Base-by-base conservation (phyloP, 805 yeast genomes). In the Tetrapisispora fleetii region DNA sequence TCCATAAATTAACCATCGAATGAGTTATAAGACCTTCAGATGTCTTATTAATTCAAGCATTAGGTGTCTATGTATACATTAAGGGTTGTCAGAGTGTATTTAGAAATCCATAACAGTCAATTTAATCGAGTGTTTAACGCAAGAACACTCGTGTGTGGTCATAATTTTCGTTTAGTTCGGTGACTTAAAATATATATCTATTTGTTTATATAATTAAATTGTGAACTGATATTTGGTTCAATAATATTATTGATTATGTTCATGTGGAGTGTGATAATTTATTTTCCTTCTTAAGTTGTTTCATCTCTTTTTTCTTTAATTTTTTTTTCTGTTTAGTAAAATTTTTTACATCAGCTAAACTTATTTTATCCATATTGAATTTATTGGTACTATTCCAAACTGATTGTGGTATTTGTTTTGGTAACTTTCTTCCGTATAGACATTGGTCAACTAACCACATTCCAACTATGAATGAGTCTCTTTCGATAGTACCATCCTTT, bases 361-460 rank as follows among this genome's bases (percentile, higher is more conserved):
- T 52, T 13, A 48, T 11, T 13, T 19, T 22, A 39, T 40, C 45
- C 38, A 56, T 54, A 38, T 42, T 52, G 44, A 52, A 58, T 38
- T 52, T 54, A 41, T 60, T 63, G 32, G 85, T 83, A 62, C 93
- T 84, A 40, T 76, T 75, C 97, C 97, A 93, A 1, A 89, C 81
- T 30, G 73, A 76, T 9, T 76, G 77, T 36, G 76, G 79, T 7
- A 91, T 77, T 42, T 67, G 67, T 52, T 77, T 74, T 0, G 98
- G 97, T 45, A 93, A 69, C 63, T 91, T 91, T 39, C 95, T 73
- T 0, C 99, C 99, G 61, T 90, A 91, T 14, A 91, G 71, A 60
- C 96, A 86, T 65, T 91, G 98, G 63, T 91, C 99, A 3, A 91
- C 90, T 6, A 89, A 67, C 98, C 98, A 91, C 83, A 85, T 89